A percentile compares a stretch with the other conserved stretches of the same genome.
These are phyloP conservation scores for Colletotrichum filicis DNA, from an alignment of 2,329 filamentous ascomycete genomes.

Conservation along the genomic window DNA sequence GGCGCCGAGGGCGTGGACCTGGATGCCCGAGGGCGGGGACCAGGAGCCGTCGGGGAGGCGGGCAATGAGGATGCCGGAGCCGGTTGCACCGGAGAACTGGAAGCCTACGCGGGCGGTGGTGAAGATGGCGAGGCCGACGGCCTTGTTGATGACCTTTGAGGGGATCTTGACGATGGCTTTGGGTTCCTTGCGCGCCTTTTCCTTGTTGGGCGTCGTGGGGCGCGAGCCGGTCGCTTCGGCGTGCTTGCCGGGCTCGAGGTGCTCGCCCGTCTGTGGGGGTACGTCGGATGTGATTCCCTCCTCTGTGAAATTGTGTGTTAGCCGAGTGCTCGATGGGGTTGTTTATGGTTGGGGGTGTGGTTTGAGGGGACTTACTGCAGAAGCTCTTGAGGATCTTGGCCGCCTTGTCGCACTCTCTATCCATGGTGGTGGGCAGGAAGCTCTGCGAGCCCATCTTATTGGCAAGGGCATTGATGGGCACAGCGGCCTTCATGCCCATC, in stretches of 20 bases:
- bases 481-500: slow-evolving; percentile 63
- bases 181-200: slow-evolving; percentile 48
- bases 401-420: slow-evolving; percentile 92
- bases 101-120: slow-evolving; percentile 76
- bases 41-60: slow-evolving; percentile 74
- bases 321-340: slow-evolving; percentile 22
- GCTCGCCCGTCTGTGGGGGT: slow-evolving; percentile 36
- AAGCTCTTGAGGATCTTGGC: slow-evolving; percentile 86
- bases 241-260: slow-evolving; percentile 37
- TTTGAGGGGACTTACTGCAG: slow-evolving; percentile 72
- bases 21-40: slow-evolving; percentile 85
- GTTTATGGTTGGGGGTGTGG: too few relatives aligned
- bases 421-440: slow-evolving; percentile 86
- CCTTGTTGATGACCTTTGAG: slow-evolving; percentile 70
- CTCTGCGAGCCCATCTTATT: slow-evolving; percentile 87
- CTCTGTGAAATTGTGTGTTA: slow-evolving; percentile 46
- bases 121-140: slow-evolving; percentile 78
- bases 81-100: slow-evolving; percentile 73
- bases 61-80: slow-evolving; percentile 72
- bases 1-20: slow-evolving; percentile 82
- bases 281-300: slow-evolving; percentile 62
- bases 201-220: slow-evolving; percentile 39
- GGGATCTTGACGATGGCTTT: slow-evolving; percentile 65
- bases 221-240: slow-evolving; percentile 24
- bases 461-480: slow-evolving; percentile 82